Evolutionary conservation across 225 moss, liverwort and hornwort species (phyloP), one percentile per base, ranked within the genome.

Genomic region (Antitrichia curtipendula): DNA sequence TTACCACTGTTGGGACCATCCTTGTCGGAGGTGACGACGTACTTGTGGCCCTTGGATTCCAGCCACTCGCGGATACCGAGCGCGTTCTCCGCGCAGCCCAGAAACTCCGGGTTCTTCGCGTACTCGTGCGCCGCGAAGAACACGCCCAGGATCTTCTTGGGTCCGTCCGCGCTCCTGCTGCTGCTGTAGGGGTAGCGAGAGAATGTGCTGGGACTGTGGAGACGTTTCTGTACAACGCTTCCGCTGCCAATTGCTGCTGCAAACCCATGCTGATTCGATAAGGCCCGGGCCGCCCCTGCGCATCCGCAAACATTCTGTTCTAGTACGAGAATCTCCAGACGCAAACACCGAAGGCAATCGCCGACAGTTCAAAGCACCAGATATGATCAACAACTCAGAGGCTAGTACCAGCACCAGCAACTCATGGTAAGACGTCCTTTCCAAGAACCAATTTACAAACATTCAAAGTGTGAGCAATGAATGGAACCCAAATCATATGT

Each of bases 21-120:
- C 86, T 94, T 94, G 90, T 94, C 94, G 69, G 94, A 94, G 82
- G 94, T 94, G 82, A 94, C 94, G 78, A 94, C 90, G 75, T 92
- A 94, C 27, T 90, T 91, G 89, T 94, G 94, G 69, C 94, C 94
- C 78, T 92, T 87, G 82, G 94, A 92, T 82, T 94, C 94, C 82
- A 94, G 60, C 94, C 94, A 94, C 78, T 94, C 92, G 34, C 94
- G 94, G 70, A 94, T 91, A 17, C 91, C 94, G 63, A 94, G 82
- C 5, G 91, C 94, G 61, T 94, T 94, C 77, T 94, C 94, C 36
- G 10, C 94, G 50, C 94, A 94, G 36, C 91, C 94, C 31, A 94
- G 88, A 88, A 94, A 94, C 70, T 89, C 84, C 23, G 94, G 92
- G 70, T 94, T 92, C 83, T 89, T 89, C 65, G 94, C 90, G 78